Evolutionary conservation across 225 moss, liverwort and hornwort genomes (phyloP), one percentile per base, ranked within the genome.

Genomic region (Polytrichum formosum): DNA sequence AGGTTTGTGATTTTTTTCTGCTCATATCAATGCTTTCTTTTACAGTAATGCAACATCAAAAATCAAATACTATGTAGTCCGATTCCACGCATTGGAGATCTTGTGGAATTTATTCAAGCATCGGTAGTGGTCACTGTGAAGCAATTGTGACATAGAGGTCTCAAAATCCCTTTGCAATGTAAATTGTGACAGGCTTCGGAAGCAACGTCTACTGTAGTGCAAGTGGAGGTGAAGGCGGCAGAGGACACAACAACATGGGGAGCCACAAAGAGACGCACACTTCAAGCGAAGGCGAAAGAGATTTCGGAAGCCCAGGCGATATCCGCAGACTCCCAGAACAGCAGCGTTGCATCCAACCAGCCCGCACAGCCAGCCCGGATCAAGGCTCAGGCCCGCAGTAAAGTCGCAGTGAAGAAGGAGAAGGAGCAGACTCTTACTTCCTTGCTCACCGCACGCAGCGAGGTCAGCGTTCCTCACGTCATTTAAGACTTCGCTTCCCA

Each of bases 381-480:
- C 4, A 91, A 79, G 55, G 74, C 88, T 0, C 79, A 84, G 4
- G 78, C 86, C 0, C 86, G 92, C 31, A 78, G 73, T 13, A 77
- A 78, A 26, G 80, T 87, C 4, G 35, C 13, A 46, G 82, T 80
- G 53, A 93, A 87, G 30, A 83, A 81, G 70, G 93, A 91, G 75
- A 94, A 94, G 53, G 85, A 88, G 70, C 94, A 88, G 55, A 94
- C 94, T 7, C 70, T 94, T 0, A 94, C 98, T 2, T 88, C 98
- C 1, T 85, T 81, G 9, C 77, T 98, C 26, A 94, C 94, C 0
- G 87, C 92, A 55, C 88, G 92, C 53, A 98, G 98, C 65, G 94
- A 92, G 84, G 83, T 87, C 16, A 55, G 26, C 10, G 28, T 27
- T 28, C 23, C 27, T 46, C 13, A 16, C 46, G 13, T 35, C 31